These are phyloP conservation scores for Isabelozyma gotoi DNA, from an alignment of 805 yeast species.

Conservation along the genomic window DNA sequence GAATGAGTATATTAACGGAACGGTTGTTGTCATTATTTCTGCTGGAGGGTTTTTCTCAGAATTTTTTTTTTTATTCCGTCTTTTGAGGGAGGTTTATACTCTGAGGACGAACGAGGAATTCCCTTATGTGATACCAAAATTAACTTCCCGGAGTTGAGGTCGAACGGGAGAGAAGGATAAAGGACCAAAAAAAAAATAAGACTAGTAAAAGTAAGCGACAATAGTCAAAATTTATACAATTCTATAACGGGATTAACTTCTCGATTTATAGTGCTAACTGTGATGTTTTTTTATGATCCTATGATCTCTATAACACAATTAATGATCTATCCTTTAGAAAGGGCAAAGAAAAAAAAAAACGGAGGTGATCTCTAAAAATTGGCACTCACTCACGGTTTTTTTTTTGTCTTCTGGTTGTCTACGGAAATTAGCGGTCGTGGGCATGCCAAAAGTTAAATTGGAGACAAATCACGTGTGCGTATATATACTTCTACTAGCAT, in stretches of 20 bases:
- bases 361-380: not conserved
- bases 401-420: too few relatives aligned
- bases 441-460: not conserved
- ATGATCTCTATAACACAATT: not conserved
- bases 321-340: not conserved
- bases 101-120: too few relatives aligned
- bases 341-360: not conserved
- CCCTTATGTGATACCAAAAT: not conserved
- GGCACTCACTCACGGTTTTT: not conserved
- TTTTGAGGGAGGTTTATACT: too few relatives aligned
- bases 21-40: slow-evolving; percentile 79
- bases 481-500: too few relatives aligned
- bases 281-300: too few relatives aligned
- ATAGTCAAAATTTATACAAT: too few relatives aligned
- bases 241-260: not conserved
- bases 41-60: slow-evolving; percentile 1
- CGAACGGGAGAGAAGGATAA: not conserved
- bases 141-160: not conserved
- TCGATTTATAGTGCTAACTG: not conserved
- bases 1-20: slow-evolving; percentile 90
- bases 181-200: not conserved
- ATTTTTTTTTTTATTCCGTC: not conserved
- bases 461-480: not conserved
- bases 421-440: not conserved
- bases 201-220: not conserved